Conservation (phyloP, 2,329 filamentous ascomycete genomes). For the Botrytis aclada region DNA sequence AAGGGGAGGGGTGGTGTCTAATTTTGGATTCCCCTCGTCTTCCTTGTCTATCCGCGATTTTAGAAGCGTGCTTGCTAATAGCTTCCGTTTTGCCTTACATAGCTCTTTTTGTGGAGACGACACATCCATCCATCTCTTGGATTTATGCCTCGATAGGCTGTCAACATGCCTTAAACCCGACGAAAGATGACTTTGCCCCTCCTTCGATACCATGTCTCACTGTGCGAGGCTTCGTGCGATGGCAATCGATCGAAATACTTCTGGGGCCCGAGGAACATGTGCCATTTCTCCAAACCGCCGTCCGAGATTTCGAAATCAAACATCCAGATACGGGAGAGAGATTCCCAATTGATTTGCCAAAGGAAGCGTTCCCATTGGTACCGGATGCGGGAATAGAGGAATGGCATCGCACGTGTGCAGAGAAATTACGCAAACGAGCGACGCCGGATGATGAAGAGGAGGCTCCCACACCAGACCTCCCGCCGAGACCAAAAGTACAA, state of each 20-base stretch:
- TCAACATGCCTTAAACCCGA: constrained; percentile 79
- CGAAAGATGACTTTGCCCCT: constrained; percentile 63
- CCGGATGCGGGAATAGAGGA: constrained; percentile 77
- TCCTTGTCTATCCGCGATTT: constrained; percentile 11
- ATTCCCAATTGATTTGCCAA: constrained; percentile 60
- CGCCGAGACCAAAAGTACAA: constrained; percentile 34
- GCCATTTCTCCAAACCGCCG: constrained; percentile 75
- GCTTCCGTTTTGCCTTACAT: constrained; percentile 21
- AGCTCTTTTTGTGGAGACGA: constrained; percentile 75
- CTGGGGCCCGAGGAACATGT: constrained; percentile 87
- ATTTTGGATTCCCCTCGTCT: background rate
- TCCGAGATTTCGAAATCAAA: constrained; percentile 71
- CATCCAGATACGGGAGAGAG: constrained; percentile 69
- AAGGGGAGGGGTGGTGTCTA: background rate
- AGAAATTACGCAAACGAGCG: constrained; percentile 64
- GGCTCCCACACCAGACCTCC: constrained; percentile 30
- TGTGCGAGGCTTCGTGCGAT: constrained; percentile 79
- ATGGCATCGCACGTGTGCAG: constrained; percentile 80
- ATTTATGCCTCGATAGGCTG: constrained; percentile 92
- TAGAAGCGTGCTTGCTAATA: constrained; percentile 21
- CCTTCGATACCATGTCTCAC: constrained; percentile 83
- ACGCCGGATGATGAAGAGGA: constrained; percentile 33
- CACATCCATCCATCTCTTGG: constrained; percentile 74
- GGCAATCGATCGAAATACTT: constrained; percentile 88
- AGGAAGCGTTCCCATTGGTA: constrained; percentile 63